Evolutionary conservation across 1,284 basidiomycete species (phyloP).

Genomic region (Termitomyces sp.): DNA sequence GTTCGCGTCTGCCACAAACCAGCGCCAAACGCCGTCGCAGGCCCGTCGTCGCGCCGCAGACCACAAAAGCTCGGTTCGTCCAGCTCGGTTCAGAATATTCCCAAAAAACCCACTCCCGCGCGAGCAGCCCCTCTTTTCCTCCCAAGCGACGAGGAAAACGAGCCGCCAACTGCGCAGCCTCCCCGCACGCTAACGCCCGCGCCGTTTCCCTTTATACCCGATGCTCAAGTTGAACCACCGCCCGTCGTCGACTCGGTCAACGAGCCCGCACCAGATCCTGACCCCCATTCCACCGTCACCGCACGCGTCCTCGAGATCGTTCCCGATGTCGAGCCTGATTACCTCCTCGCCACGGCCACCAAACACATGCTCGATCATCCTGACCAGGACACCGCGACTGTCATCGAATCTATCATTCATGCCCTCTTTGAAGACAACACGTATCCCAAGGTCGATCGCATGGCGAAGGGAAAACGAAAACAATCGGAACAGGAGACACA

Average conservation of each 20-base stretch:
- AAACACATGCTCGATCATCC: slow-evolving; percentile 28
- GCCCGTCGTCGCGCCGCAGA: slow-evolving; percentile 13
- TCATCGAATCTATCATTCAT: slow-evolving; percentile 53
- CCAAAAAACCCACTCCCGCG: slow-evolving; percentile 8
- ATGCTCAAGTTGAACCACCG: slow-evolving; percentile 1
- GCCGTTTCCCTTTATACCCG: neutral
- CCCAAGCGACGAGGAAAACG: slow-evolving; percentile 26
- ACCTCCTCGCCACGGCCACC: slow-evolving; percentile 43
- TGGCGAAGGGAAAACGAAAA: slow-evolving; percentile 46
- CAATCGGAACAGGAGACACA: slow-evolving; percentile 16
- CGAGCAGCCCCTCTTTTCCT: slow-evolving; percentile 20
- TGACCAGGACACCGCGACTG: slow-evolving; percentile 23
- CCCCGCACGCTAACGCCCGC: neutral
- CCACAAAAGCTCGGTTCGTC: slow-evolving; percentile 3
- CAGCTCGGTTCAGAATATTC: slow-evolving; percentile 14
- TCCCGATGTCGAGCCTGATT: slow-evolving; percentile 56
- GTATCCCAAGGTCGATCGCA: slow-evolving; percentile 56
- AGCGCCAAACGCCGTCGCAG: slow-evolving; percentile 7
- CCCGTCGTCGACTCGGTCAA: neutral
- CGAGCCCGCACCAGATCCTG: neutral
- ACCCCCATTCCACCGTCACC: slow-evolving; percentile 20
- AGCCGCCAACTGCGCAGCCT: slow-evolving; percentile 6
- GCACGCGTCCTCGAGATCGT: slow-evolving; percentile 59
- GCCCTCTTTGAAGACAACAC: slow-evolving; percentile 53
- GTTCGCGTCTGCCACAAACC: slow-evolving; percentile 4